Percentiles rank a stretch among this genome's conserved stretches.
phyloP scores from a whole-genome alignment of 2,329 filamentous ascomycete species.

The Fusarium avenaceum region DNA sequence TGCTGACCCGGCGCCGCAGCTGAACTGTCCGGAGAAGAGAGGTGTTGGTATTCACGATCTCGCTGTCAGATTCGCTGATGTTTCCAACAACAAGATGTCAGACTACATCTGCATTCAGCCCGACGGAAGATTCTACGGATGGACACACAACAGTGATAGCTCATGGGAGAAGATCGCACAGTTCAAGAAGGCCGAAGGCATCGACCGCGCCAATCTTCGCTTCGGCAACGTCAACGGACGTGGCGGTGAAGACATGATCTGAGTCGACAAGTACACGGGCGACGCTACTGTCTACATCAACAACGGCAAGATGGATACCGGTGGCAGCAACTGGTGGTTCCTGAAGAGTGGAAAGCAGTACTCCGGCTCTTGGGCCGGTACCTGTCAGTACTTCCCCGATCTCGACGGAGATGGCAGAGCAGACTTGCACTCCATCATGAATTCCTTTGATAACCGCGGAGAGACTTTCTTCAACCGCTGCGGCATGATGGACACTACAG shows the following conservation, averaged over 20 bases:
- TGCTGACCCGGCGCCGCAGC: neutral
- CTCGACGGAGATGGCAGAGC: constrained; percentile 7
- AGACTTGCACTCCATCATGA: constrained; percentile 9
- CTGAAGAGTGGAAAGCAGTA: constrained; percentile 26
- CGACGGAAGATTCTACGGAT: constrained; percentile 11
- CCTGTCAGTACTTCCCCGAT: constrained; percentile 14
- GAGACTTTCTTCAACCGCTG: constrained; percentile 2
- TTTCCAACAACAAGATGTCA: constrained; percentile 46
- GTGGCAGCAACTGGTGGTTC: constrained; percentile 10
- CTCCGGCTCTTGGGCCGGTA: neutral
- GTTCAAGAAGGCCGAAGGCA: constrained; percentile 15
- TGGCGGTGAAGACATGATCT: constrained; percentile 24
- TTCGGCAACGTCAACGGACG: constrained; percentile 21
- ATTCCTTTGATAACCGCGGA: neutral
- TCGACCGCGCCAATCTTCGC: constrained; percentile 28
- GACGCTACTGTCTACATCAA: constrained; percentile 14
- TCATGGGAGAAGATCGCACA: constrained; percentile 11
- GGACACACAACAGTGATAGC: constrained; percentile 14
- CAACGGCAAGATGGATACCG: constrained; percentile 14
- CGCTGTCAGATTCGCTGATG: constrained; percentile 37
- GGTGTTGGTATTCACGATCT: constrained; percentile 9
- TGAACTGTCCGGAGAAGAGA: constrained; percentile 4
- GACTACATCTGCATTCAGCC: constrained; percentile 24
- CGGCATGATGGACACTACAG: neutral
- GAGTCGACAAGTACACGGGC: constrained; percentile 31